Conservation (phyloP, 1,284 basidiomycete species). For the Rhodotorula sp. region DNA sequence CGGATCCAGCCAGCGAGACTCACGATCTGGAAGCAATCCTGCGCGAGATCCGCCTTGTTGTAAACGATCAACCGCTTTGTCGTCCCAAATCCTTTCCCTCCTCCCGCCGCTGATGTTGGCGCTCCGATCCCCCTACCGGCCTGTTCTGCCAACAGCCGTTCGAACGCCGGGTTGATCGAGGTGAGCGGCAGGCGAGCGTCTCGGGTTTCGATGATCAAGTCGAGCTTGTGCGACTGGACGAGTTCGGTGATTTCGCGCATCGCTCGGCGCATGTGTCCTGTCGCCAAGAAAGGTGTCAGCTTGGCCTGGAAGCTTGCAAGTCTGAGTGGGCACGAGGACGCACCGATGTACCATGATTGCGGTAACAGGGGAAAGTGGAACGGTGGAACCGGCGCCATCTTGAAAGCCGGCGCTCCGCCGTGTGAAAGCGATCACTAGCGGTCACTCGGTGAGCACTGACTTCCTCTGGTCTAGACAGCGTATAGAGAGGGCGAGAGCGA, state of each 20-base stretch:
- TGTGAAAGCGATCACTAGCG: no score
- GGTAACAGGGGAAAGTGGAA: slow-evolving; percentile 39
- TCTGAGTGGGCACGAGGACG: neutral
- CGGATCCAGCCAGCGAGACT: slow-evolving; percentile 41
- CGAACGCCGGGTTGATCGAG: slow-evolving; percentile 85
- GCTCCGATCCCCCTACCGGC: slow-evolving; percentile 10
- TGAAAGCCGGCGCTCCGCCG: neutral
- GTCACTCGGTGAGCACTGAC: no score
- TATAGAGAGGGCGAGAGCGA: no score
- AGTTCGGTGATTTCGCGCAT: slow-evolving; percentile 71
- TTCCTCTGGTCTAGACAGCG: no score
- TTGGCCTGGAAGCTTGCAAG: neutral
- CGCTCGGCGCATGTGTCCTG: slow-evolving; percentile 94
- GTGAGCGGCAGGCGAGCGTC: slow-evolving; percentile 91
- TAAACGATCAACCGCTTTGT: slow-evolving; percentile 78
- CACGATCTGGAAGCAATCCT: slow-evolving; percentile 78
- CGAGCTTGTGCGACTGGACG: slow-evolving; percentile 65
- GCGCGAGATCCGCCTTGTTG: slow-evolving; percentile 89
- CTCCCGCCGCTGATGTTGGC: neutral
- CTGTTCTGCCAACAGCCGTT: slow-evolving; percentile 55
- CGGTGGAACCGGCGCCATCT: slow-evolving; percentile 19
- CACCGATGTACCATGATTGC: slow-evolving; percentile 39
- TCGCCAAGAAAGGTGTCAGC: slow-evolving; percentile 45
- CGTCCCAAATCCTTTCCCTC: slow-evolving; percentile 7
- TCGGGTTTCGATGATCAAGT: slow-evolving; percentile 89